Conservation (phyloP, 139 green algal species). For the Chlorella ohadii region DNA sequence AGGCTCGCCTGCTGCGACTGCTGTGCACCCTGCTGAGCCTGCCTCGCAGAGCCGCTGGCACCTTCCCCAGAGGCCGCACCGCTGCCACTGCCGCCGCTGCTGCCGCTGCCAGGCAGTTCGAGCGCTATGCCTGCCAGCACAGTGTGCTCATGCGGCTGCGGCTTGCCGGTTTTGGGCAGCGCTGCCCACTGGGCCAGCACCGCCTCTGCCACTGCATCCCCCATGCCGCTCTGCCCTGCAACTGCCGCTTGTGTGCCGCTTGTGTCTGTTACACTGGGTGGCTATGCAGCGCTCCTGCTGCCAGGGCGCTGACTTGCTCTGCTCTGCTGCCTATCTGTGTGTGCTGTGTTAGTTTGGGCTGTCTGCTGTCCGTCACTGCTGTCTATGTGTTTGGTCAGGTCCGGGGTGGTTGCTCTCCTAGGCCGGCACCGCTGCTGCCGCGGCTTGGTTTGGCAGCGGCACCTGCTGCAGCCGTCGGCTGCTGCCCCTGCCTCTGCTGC, state of each 20-base stretch:
- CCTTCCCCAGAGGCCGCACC: not conserved
- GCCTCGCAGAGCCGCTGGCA: too few relatives aligned
- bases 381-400: too few relatives aligned
- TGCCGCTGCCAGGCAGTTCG: not conserved
- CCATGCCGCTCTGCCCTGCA: not conserved
- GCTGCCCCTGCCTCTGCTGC: not conserved
- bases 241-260: not conserved
- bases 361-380: not conserved
- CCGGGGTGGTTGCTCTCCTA: too few relatives aligned
- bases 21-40: not conserved
- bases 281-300: not conserved
- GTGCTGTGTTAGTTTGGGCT: not conserved
- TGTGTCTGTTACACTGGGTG: not conserved
- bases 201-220: constrained; percentile 29
- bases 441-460: too few relatives aligned
- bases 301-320: not conserved
- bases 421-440: too few relatives aligned
- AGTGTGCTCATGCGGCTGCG: constrained; percentile 80
- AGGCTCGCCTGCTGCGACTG: not conserved
- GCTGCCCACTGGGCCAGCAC: constrained; percentile 51
- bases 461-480: too few relatives aligned
- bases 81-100: not conserved
- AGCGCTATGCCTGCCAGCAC: constrained; percentile 73
- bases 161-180: constrained; percentile 81
- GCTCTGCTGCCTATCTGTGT: not conserved